Percentiles rank a stretch among this genome's conserved stretches.
phyloP scores from a whole-genome alignment of 2,329 filamentous ascomycete genomes.

The Arthrobotrys megalospora region DNA sequence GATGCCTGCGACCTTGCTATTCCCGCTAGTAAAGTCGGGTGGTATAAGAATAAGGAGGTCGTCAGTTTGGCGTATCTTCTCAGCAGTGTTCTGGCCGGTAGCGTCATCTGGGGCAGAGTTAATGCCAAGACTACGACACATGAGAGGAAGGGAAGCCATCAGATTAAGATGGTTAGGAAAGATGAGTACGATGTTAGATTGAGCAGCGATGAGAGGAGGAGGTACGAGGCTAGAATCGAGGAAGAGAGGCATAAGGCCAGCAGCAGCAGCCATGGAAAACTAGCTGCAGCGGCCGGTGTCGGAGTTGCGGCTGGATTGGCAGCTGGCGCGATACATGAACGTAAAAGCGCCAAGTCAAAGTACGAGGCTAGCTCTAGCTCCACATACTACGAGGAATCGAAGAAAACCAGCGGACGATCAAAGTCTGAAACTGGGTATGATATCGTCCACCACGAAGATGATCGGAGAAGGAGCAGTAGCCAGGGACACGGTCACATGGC shows the following conservation, averaged over 20 bases:
- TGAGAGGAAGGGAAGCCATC: conserved; percentile 23
- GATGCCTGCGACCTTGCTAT: conserved; percentile 58
- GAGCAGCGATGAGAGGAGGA: conserved; percentile 29
- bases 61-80: conserved; percentile 43
- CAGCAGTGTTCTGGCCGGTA: conserved; percentile 46
- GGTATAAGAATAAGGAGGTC: conserved; percentile 57
- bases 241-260: conserved; percentile 16
- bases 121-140: conserved; percentile 29
- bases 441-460: conserved; percentile 9
- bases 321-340: conserved; percentile 6
- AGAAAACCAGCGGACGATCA: conserved; percentile 9
- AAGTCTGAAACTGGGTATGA: conserved; percentile 20
- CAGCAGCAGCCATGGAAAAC: not conserved
- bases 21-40: conserved; percentile 50
- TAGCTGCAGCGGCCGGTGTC: conserved; percentile 14
- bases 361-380: conserved; percentile 22
- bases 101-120: conserved; percentile 58
- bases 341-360: conserved; percentile 11
- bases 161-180: conserved; percentile 56
- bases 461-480: conserved; percentile 19
- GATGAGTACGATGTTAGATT: conserved; percentile 36
- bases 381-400: conserved; percentile 12
- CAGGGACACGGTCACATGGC: conserved; percentile 24
- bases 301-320: conserved; percentile 14
- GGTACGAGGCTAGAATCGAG: conserved; percentile 25